Percentiles rank a stretch among this genome's conserved stretches.
These are phyloP conservation scores for Trametes maxima DNA, from an alignment of 768 basidiomycete genomes.

Conservation along the genomic window DNA sequence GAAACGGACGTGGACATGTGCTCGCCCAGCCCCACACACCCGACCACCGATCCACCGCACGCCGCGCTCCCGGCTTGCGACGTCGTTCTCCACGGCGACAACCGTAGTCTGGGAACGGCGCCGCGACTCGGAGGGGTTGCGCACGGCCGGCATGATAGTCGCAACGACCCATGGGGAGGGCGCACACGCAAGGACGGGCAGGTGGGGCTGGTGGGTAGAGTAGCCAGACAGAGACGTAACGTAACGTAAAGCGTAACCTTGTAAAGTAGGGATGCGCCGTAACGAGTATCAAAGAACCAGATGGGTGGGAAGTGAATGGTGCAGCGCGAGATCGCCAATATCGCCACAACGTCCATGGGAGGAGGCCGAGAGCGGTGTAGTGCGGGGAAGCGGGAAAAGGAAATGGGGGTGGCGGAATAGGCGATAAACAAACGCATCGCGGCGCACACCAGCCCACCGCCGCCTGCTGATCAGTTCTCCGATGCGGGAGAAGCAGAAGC, in stretches of 20 bases:
- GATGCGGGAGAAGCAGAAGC: neutral
- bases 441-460: neutral
- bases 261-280: neutral
- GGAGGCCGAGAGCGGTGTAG: neutral
- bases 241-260: neutral
- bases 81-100: neutral
- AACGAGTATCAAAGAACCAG: neutral
- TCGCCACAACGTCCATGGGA: neutral
- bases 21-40: neutral
- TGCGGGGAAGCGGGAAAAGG: neutral
- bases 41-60: too few relatives aligned
- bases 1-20: neutral
- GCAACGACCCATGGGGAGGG: neutral
- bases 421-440: neutral
- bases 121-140: too few relatives aligned
- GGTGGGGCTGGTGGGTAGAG: neutral
- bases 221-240: neutral
- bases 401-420: neutral
- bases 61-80: neutral
- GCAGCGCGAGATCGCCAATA: neutral
- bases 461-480: neutral
- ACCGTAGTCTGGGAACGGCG: constrained; percentile 2
- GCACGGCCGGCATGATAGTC: neutral
- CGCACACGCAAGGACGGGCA: neutral
- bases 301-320: neutral